Conservation (phyloP, 495 filamentous ascomycete genomes). For the Aspergillus nanangensis region DNA sequence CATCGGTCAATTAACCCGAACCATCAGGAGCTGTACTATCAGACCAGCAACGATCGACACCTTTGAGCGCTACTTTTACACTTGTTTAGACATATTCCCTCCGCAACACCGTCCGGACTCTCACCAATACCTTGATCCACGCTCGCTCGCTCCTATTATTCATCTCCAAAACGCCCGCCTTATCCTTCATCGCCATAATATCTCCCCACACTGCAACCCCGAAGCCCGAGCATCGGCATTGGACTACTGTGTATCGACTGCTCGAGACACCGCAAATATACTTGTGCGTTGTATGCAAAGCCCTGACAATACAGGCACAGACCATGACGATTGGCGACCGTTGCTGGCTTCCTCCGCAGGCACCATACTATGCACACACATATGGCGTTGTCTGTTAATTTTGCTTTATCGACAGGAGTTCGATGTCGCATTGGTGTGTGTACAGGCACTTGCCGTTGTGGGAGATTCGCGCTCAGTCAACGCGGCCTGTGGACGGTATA, state of each 20-base stretch:
- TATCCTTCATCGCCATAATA: slow-evolving; percentile 86
- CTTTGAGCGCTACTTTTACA: slow-evolving; percentile 77
- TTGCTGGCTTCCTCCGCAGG: slow-evolving; percentile 51
- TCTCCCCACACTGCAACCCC: slow-evolving; percentile 64
- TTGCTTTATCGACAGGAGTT: slow-evolving; percentile 71
- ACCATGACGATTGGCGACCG: slow-evolving; percentile 41
- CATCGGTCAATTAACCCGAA: slow-evolving; percentile 72
- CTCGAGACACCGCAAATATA: slow-evolving; percentile 71
- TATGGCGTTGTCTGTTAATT: slow-evolving; percentile 86
- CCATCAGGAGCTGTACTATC: slow-evolving; percentile 64
- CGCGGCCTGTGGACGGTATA: slow-evolving; percentile 72
- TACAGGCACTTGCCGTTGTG: slow-evolving; percentile 65
- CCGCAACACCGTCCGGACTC: slow-evolving; percentile 61
- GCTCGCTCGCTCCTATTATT: slow-evolving; percentile 64
- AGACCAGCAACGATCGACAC: slow-evolving; percentile 64
- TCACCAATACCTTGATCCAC: slow-evolving; percentile 64
- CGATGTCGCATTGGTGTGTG: slow-evolving; percentile 64
- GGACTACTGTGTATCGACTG: slow-evolving; percentile 68
- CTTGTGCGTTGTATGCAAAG: slow-evolving; percentile 59
- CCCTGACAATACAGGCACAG: slow-evolving; percentile 8
- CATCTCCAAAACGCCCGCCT: slow-evolving; percentile 81
- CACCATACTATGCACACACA: slow-evolving; percentile 73
- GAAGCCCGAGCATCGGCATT: slow-evolving; percentile 65
- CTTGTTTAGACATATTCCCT: slow-evolving; percentile 72
- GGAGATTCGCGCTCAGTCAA: slow-evolving; percentile 67